phyloP scores from a whole-genome alignment of 345 rosid genomes.

The Psidium friedrichsthalianum region DNA sequence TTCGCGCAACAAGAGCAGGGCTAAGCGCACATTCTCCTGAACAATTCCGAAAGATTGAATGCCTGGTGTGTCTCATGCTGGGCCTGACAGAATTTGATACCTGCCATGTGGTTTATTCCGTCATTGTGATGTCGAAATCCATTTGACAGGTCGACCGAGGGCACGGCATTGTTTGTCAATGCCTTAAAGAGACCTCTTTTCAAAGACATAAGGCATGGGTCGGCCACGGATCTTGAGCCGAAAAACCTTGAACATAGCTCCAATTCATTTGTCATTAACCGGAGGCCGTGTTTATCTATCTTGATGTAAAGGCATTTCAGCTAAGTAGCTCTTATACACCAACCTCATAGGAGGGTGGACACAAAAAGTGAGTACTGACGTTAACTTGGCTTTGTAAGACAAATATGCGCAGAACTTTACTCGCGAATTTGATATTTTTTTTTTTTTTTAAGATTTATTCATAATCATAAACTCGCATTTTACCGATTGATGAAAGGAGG shows the following conservation, averaged over 20 bases:
- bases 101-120: not conserved
- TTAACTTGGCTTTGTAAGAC: not conserved
- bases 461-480: not conserved
- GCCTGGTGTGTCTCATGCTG: not conserved
- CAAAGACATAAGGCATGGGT: conserved; percentile 19
- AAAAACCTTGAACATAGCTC: conserved; percentile 6
- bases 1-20: not conserved
- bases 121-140: not conserved
- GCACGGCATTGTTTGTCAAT: conserved; percentile 13
- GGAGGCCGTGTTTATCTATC: not conserved
- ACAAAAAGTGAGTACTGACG: not conserved
- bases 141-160: conserved; percentile 22
- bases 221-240: conserved; percentile 18
- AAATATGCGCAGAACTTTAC: not conserved
- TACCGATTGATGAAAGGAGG: not conserved
- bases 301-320: not conserved
- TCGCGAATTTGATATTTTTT: not conserved
- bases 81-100: not conserved
- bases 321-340: not conserved
- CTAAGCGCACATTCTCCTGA: not conserved
- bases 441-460: not conserved
- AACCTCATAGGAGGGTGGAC: too few relatives aligned
- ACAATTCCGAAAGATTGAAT: not conserved
- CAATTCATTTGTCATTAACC: not conserved
- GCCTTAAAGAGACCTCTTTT: conserved; percentile 23